Percentiles rank a stretch among this genome's conserved stretches.
Evolutionary conservation across 163 green algal species (phyloP).

Genomic region (Coccomyxa subellipsoidea): DNA sequence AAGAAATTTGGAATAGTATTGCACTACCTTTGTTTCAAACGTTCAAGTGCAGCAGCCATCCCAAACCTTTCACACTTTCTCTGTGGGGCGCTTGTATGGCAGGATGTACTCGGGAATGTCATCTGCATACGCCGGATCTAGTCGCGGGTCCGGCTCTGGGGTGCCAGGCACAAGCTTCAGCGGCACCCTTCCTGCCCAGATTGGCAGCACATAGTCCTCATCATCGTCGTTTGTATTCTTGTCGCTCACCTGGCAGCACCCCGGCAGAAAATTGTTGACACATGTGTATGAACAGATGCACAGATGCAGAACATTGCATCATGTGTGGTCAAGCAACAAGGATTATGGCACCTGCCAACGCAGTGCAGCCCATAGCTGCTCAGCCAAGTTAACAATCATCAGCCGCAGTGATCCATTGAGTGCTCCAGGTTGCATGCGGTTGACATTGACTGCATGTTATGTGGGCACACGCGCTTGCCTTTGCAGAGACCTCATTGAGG

Average conservation of each 20-base stretch:
- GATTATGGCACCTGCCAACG: no score
- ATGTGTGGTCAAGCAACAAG: no score
- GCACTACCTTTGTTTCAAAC: background rate
- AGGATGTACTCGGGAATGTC: background rate
- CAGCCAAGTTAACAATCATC: no score
- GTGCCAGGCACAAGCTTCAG: background rate
- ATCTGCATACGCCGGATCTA: background rate
- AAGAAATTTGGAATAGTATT: background rate
- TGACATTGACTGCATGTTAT: no score
- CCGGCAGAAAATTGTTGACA: no score
- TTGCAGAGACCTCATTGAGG: slow-evolving; percentile 22
- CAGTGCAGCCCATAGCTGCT: no score
- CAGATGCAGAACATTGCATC: no score
- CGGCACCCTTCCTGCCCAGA: background rate
- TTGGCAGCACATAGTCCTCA: background rate
- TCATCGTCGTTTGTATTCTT: slow-evolving; percentile 4
- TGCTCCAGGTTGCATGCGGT: no score
- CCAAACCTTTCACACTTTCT: slow-evolving; percentile 6
- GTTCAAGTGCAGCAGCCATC: no score
- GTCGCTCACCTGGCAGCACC: background rate
- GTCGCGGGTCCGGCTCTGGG: background rate
- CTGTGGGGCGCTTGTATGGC: slow-evolving; percentile 1
- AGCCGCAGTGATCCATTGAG: no score
- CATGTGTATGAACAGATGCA: no score
- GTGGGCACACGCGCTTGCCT: background rate